Conservation (phyloP, 768 basidiomycete species). For the Rhizopogon vinicolor region DNA sequence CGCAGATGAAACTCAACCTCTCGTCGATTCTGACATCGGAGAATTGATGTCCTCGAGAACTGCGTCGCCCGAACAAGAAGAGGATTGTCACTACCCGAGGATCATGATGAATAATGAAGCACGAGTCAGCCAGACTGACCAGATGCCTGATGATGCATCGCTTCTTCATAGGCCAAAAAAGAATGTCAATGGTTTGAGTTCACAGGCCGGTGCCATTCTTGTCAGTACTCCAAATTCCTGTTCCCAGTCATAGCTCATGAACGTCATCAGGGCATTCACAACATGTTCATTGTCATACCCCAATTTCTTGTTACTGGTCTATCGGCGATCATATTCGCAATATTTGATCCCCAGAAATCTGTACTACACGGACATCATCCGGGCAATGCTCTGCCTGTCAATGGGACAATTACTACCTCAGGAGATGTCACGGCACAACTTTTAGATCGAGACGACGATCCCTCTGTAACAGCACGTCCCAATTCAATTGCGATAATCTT, state of each 20-base stretch:
- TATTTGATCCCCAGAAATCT: constrained; percentile 66
- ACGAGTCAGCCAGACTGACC: constrained; percentile 37
- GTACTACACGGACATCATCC: constrained; percentile 31
- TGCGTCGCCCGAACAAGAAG: constrained; percentile 6
- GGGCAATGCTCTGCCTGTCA: constrained; percentile 8
- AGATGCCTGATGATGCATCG: constrained; percentile 6
- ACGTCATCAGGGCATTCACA: constrained; percentile 78
- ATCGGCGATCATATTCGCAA: constrained; percentile 79
- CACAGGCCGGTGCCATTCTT: constrained; percentile 86
- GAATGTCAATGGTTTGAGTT: constrained; percentile 43
- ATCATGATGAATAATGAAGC: constrained; percentile 42
- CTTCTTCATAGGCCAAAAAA: not conserved
- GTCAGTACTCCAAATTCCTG: constrained; percentile 36
- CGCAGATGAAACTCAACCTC: constrained; percentile 22
- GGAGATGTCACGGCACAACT: constrained; percentile 4
- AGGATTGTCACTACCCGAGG: constrained; percentile 12
- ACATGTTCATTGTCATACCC: constrained; percentile 89
- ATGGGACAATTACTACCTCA: constrained; percentile 6
- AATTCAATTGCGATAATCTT: constrained; percentile 82
- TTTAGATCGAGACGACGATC: constrained; percentile 10
- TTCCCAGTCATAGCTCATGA: not conserved
- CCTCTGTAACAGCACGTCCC: constrained; percentile 24
- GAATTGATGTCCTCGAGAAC: constrained; percentile 12
- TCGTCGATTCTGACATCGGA: constrained; percentile 17
- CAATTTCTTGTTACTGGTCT: constrained; percentile 91